These are phyloP conservation scores for Cercospora sojina DNA, from an alignment of 2,329 filamentous ascomycete genomes.

Conservation along the genomic window DNA sequence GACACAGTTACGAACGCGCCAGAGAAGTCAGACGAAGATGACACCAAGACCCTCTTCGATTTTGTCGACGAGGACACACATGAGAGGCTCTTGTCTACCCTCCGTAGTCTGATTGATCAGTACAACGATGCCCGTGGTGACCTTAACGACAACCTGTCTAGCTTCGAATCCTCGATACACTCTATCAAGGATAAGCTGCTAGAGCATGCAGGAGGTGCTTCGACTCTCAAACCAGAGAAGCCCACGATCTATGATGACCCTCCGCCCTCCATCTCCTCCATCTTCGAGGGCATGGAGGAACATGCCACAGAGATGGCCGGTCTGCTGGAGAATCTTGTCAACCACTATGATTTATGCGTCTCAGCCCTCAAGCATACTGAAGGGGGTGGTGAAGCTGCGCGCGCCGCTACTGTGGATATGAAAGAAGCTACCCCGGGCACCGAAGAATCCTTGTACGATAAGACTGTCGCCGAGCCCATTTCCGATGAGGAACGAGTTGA, in stretches of 20 bases:
- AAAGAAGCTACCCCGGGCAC: conserved; percentile 21
- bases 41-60: conserved; percentile 63
- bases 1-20: conserved; percentile 12
- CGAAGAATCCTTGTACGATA: conserved; percentile 63
- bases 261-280: conserved; percentile 41
- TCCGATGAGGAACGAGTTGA: conserved; percentile 74
- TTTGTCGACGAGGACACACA: conserved; percentile 75
- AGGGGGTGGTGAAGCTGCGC: conserved; percentile 51
- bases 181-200: conserved; percentile 21
- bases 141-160: conserved; percentile 55
- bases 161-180: conserved; percentile 67
- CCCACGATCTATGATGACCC: conserved; percentile 36
- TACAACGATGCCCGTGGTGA: conserved; percentile 66
- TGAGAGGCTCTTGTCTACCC: conserved; percentile 61
- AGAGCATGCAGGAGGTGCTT: conserved; percentile 13
- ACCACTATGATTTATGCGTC: conserved; percentile 90
- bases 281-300: conserved; percentile 60
- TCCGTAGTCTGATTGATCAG: conserved; percentile 70
- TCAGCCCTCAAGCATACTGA: conserved; percentile 89
- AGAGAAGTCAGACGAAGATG: conserved; percentile 8
- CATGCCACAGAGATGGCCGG: conserved; percentile 81
- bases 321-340: conserved; percentile 74
- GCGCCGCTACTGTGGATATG: conserved; percentile 39
- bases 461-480: conserved; percentile 60
- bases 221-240: conserved; percentile 28